Evolutionary conservation across 345 rosid species (phyloP), one percentile per base, ranked within the genome.

Genomic region (Eucalyptus urophylla): DNA sequence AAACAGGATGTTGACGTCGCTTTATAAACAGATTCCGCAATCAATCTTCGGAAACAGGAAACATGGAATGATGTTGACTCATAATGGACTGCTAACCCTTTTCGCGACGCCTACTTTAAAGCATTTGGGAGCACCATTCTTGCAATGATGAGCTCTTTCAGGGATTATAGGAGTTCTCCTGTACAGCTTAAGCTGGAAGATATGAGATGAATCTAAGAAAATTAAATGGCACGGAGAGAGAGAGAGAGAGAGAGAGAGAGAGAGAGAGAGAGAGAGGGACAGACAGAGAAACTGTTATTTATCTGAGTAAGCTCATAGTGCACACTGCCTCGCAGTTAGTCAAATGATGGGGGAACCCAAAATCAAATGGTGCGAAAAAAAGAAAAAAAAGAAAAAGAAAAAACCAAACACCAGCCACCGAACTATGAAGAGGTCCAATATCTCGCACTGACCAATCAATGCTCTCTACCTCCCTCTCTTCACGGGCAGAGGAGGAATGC

Each of bases 401-500:
- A 50, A 69, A 69, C 80, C 81, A 19, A 76, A 76, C 47, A 40
- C 29, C 85, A 21, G 15, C 85, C 47, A 40, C 13, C 9, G 6
- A 76, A 76, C 5, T 40, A 40, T 43, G 5, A 22, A 40, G 47
- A 40, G 47, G 47, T 76, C 85, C 85, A 21, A 76, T 43, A 72
- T 72, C 81, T 72, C 83, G 45, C 25, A 72, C 45, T 21, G 24
- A 72, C 45, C 81, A 37, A 72, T 22, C 29, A 76, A 40, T 43
- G 7, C 47, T 40, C 85, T 76, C 85, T 76, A 76, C 1, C 5
- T 1, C 5, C 85, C 85, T 40, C 47, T 76, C 85, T 22, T 76
- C 47, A 40, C 85, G 43, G 85, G 47, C 13, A 76, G 85, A 76
- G 47, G 47, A 40, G 97, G 97, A 80, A 96, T 92, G 91, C 97